A percentile compares a stretch with the other conserved stretches of the same genome.
phyloP scores from a whole-genome alignment of 345 rosid genomes.

The Clausena lansium region DNA sequence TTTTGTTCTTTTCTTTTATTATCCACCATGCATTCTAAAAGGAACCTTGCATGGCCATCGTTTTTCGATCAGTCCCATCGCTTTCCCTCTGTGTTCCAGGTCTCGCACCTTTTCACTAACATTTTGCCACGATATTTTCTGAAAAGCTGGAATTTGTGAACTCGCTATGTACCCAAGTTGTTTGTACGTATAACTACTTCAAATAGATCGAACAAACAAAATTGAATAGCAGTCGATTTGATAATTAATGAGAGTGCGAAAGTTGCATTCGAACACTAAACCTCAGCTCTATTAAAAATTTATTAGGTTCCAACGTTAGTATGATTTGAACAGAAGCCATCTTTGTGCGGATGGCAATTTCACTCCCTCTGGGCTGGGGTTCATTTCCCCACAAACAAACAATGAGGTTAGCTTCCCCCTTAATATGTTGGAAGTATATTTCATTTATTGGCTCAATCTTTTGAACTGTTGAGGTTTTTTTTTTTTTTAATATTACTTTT shows the following conservation, averaged over 20 bases:
- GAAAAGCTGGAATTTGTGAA: neutral
- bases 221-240: neutral
- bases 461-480: no score
- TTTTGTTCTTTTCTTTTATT: conserved; percentile 44
- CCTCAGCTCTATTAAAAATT: no score
- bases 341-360: no score
- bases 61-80: conserved; percentile 36
- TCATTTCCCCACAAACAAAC: no score
- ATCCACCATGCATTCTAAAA: conserved; percentile 45
- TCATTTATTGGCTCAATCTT: no score
- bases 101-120: neutral
- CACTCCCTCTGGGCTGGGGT: no score
- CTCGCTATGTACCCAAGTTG: neutral
- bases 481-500: no score
- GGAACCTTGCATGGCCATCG: conserved; percentile 39
- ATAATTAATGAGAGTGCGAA: neutral
- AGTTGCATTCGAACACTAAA: neutral
- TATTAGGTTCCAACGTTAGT: no score
- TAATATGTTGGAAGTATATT: no score
- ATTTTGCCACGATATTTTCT: neutral
- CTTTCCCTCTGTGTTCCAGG: neutral
- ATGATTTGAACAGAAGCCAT: no score
- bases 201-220: neutral
- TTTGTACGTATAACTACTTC: neutral
- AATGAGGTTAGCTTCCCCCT: no score